phyloP scores from a whole-genome alignment of 768 basidiomycete genomes.

The Plicaturopsis crispa region DNA sequence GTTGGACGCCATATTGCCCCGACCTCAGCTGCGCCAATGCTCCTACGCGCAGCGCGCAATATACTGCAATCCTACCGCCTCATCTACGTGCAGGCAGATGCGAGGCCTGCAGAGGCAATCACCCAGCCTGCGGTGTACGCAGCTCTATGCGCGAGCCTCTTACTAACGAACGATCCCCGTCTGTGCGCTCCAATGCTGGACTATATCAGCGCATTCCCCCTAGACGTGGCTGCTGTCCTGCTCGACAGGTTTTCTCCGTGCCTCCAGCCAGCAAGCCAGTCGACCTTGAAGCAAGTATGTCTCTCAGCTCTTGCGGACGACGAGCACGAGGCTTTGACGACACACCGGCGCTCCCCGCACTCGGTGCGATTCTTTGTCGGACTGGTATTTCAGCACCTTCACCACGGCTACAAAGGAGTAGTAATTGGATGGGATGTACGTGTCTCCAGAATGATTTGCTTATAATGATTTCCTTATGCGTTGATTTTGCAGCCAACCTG shows the following conservation, averaged over 20 bases:
- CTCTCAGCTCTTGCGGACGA: constrained; percentile 22
- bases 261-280: constrained; percentile 15
- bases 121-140: constrained; percentile 25
- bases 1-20: constrained; percentile 19
- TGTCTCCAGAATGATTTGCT: constrained; percentile 1
- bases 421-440: constrained; percentile 45
- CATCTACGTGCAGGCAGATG: constrained; percentile 3
- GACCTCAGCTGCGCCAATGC: constrained; percentile 25
- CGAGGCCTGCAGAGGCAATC: constrained; percentile 12
- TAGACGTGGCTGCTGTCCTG: constrained; percentile 36
- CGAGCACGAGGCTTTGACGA: constrained; percentile 16
- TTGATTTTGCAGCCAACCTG: constrained; percentile 23
- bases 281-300: constrained; percentile 23
- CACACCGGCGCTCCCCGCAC: constrained; percentile 13
- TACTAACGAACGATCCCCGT: constrained; percentile 26
- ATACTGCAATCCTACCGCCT: constrained; percentile 23
- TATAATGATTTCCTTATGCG: constrained; percentile 2
- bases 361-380: constrained; percentile 39
- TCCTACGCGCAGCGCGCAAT: constrained; percentile 31
- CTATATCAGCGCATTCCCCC: constrained; percentile 25
- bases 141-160: constrained; percentile 27
- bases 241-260: constrained; percentile 27
- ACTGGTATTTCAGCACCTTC: constrained; percentile 35
- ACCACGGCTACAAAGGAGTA: constrained; percentile 32
- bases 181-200: constrained; percentile 24